Evolutionary conservation across 768 basidiomycete genomes (phyloP).

Genomic region (Leccinellum luteum): DNA sequence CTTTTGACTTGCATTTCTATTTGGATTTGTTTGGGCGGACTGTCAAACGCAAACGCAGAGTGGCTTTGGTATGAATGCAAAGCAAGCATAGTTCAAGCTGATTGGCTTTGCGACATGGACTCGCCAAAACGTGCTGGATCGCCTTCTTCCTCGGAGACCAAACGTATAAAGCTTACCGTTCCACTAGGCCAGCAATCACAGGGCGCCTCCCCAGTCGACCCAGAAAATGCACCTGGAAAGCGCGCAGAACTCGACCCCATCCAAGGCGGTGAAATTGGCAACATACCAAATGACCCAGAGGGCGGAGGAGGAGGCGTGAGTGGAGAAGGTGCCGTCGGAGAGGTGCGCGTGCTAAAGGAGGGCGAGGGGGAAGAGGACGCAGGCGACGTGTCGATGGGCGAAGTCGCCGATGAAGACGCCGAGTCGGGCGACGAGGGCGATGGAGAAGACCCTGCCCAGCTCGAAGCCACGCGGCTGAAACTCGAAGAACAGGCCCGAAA

Average conservation of each 20-base stretch:
- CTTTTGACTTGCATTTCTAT: slow-evolving; percentile 3
- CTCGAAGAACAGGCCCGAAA: slow-evolving; percentile 87
- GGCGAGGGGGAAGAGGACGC: slow-evolving; percentile 66
- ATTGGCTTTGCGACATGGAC: slow-evolving; percentile 44
- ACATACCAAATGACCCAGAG: slow-evolving; percentile 49
- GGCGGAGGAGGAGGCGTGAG: slow-evolving; percentile 13
- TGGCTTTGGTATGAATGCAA: slow-evolving; percentile 6
- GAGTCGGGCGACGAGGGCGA: slow-evolving; percentile 81
- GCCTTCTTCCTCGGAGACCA: slow-evolving; percentile 52
- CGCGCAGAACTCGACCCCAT: slow-evolving; percentile 87
- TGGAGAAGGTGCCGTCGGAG: slow-evolving; percentile 27
- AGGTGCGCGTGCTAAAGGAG: slow-evolving; percentile 42
- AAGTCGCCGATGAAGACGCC: slow-evolving; percentile 70
- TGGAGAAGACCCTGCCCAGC: slow-evolving; percentile 81
- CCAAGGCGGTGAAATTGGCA: slow-evolving; percentile 73
- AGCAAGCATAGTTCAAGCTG: slow-evolving; percentile 22
- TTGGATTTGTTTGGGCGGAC: slow-evolving; percentile 15
- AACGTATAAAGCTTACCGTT: slow-evolving; percentile 57
- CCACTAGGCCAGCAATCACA: slow-evolving; percentile 47
- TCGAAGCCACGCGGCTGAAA: slow-evolving; percentile 74
- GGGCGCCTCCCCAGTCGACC: slow-evolving; percentile 74
- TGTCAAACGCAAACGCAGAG: background rate
- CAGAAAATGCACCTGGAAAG: slow-evolving; percentile 78
- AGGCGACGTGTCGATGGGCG: slow-evolving; percentile 80
- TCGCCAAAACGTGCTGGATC: slow-evolving; percentile 66